phyloP scores from a whole-genome alignment of 1,284 basidiomycete genomes.

The Trametes hirsuta region DNA sequence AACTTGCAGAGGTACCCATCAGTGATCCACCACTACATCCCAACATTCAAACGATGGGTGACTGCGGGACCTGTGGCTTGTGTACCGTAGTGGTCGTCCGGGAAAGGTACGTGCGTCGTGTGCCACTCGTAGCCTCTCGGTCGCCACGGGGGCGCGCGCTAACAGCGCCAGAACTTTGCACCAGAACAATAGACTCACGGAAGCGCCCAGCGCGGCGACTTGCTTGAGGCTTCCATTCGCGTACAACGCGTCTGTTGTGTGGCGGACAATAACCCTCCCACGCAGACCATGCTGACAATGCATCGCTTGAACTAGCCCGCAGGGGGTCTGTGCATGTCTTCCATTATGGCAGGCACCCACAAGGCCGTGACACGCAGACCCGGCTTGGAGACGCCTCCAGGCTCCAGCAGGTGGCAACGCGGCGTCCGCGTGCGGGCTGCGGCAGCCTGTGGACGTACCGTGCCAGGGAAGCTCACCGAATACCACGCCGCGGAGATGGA shows the following conservation, averaged over 20 bases:
- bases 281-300: conserved; percentile 16
- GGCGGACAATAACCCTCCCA: conserved; percentile 23
- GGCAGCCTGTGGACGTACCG: neutral
- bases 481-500: no score
- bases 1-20: neutral
- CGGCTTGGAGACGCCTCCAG: neutral
- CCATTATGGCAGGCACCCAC: neutral
- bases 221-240: conserved; percentile 15
- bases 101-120: neutral
- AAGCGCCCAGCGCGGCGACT: neutral
- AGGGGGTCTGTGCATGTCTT: conserved; percentile 19
- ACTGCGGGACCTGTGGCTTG: no score
- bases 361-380: neutral
- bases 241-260: conserved; percentile 9
- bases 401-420: conserved; percentile 7
- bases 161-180: conserved; percentile 4
- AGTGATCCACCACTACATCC: neutral
- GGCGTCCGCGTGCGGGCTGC: neutral
- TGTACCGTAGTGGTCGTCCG: no score
- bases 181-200: conserved; percentile 5
- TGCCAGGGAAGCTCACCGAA: no score
- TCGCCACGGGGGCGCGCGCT: neutral
- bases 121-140: neutral
- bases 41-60: neutral
- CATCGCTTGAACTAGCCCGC: conserved; percentile 16